Base-by-base conservation (phyloP, 2,329 filamentous ascomycete species). In the Diplodia corticola region DNA sequence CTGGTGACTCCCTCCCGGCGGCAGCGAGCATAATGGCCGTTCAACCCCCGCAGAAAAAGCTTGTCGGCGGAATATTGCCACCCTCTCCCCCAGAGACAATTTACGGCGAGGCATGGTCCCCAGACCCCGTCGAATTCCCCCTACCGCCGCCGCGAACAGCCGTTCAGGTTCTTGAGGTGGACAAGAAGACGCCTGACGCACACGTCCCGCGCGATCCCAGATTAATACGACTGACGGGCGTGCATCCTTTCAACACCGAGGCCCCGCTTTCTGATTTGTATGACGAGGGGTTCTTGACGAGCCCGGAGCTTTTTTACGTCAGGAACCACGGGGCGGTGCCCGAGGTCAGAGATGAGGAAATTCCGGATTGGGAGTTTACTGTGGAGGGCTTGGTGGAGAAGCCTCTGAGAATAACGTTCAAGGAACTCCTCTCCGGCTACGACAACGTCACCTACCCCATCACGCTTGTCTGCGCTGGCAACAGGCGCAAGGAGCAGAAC, bases 401-500 rank as follows among this genome's bases (percentile, higher is more conserved):
- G 2, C 92, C 93, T 0, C 79, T 96, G 37, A 89, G 80, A 15
- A 82, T 96, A 71, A 91, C 84, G 2, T 81, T 97, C 59, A 84
- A 85, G 44, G 87, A 95, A 63, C 84, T 97, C 0, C 81, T 96
- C 35, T 80, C 84, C 40, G 84, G 91, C 9, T 96, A 90, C 72
- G 88, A 93, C 64, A 91, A 96, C 74, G 85, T 92, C 28, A 97
- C 93, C 2, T 91, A 91, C 67, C 93, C 93, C 0, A 85, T 97
- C 67, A 97, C 93, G 0, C 85, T 97, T 1, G 93, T 97, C 24
- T 97, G 93, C 76, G 93, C 93, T 4, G 93, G 93, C 1, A 97
- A 97, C 76, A 85, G 93, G 67, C 86, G 93, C 35, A 97, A 97
- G 79, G 93, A 97, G 78, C 93, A 97, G 75, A 97, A 97, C 71